phyloP scores from a whole-genome alignment of 2,329 filamentous ascomycete genomes.

The Triangularia verruculosa region DNA sequence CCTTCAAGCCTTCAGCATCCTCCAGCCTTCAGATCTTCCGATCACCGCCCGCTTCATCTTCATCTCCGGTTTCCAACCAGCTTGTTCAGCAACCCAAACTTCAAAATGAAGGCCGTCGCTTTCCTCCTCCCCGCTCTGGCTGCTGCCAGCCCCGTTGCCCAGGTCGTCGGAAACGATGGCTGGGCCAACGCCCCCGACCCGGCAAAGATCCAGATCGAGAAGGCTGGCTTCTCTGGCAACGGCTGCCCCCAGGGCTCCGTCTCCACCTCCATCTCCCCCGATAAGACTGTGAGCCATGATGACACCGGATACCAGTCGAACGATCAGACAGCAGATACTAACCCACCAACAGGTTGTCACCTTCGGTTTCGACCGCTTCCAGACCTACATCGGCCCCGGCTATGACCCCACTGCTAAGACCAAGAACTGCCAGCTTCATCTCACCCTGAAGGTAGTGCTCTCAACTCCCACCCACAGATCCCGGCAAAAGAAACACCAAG shows the following conservation, averaged over 20 bases:
- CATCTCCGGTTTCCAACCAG: constrained; percentile 15
- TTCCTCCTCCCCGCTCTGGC: constrained; percentile 38
- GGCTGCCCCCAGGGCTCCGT: constrained; percentile 45
- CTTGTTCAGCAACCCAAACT: constrained; percentile 11
- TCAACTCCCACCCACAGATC: background rate
- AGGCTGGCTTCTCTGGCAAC: constrained; percentile 42
- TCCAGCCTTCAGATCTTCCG: constrained; percentile 17
- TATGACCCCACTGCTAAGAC: constrained; percentile 35
- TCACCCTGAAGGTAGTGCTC: constrained; percentile 36
- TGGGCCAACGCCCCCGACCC: constrained; percentile 38
- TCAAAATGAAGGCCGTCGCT: constrained; percentile 39
- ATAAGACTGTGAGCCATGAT: constrained; percentile 37
- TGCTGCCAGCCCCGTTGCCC: constrained; percentile 35
- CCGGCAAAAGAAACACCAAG: background rate
- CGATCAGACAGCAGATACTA: constrained; percentile 2
- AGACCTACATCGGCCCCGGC: constrained; percentile 47
- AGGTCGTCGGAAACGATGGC: constrained; percentile 28
- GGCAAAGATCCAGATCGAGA: constrained; percentile 40
- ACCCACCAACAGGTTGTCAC: constrained; percentile 39
- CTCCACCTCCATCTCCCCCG: constrained; percentile 41
- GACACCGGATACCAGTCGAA: background rate
- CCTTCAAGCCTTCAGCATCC: constrained; percentile 3
- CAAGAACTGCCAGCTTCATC: constrained; percentile 49
- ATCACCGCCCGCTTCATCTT: constrained; percentile 13
- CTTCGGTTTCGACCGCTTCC: constrained; percentile 46